Evolutionary conservation across 1,284 basidiomycete species (phyloP).

Genomic region (Xerocomus amazonicus): DNA sequence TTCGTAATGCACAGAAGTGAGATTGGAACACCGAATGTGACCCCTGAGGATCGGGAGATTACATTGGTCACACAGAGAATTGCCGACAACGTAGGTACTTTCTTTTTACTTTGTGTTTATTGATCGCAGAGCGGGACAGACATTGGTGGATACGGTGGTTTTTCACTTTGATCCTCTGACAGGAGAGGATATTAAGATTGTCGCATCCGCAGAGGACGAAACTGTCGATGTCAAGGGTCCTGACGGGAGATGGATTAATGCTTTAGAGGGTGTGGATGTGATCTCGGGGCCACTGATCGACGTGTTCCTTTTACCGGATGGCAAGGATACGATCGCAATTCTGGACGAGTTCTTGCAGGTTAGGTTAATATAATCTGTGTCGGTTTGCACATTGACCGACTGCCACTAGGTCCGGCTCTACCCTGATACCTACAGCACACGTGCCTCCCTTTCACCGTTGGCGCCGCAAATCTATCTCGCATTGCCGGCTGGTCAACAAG

Average conservation of each 20-base stretch:
- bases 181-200: constrained; percentile 51
- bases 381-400: background rate
- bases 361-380: background rate
- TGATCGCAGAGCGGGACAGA: constrained; percentile 19
- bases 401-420: constrained; percentile 54
- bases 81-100: constrained; percentile 55
- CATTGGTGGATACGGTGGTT: constrained; percentile 62
- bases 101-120: background rate
- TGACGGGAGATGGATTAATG: constrained; percentile 15
- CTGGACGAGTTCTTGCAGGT: constrained; percentile 70
- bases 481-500: constrained; percentile 45
- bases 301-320: constrained; percentile 49
- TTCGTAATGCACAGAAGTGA: constrained; percentile 20
- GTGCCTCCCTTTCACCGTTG: constrained; percentile 40
- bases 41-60: constrained; percentile 29
- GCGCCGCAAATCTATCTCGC: constrained; percentile 52
- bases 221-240: background rate
- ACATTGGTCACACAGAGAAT: constrained; percentile 58
- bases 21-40: background rate
- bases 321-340: constrained; percentile 51
- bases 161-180: constrained; percentile 81
- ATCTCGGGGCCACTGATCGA: constrained; percentile 58
- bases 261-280: constrained; percentile 55
- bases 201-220: constrained; percentile 10
- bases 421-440: constrained; percentile 50